Conservation (phyloP, 352 stramenopile species). For the Pythium dissotocum region DNA sequence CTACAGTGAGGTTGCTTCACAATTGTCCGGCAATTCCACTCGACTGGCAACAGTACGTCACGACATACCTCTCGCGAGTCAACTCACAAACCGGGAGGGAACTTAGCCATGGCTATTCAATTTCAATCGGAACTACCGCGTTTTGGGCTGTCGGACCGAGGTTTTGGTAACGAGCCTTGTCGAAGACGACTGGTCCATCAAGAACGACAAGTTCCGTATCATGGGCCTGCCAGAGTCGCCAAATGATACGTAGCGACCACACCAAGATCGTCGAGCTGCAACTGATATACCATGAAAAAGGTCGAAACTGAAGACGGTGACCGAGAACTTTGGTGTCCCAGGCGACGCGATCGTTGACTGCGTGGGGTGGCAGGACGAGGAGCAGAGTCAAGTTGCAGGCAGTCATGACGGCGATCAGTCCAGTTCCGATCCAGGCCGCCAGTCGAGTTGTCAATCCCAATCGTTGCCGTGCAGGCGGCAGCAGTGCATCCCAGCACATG, state of each 20-base stretch:
- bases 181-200: not conserved
- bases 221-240: constrained; percentile 1
- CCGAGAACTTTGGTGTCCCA: not conserved
- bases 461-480: not conserved
- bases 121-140: too few relatives aligned
- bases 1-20: too few relatives aligned
- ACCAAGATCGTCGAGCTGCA: constrained; percentile 1
- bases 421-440: not conserved
- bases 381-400: not conserved
- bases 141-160: too few relatives aligned
- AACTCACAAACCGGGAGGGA: too few relatives aligned
- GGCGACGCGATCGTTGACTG: constrained; percentile 2
- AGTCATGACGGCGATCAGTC: not conserved
- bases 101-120: too few relatives aligned
- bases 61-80: too few relatives aligned
- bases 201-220: constrained; percentile 9
- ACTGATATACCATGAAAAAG: constrained; percentile 8
- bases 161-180: too few relatives aligned
- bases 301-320: constrained; percentile 4
- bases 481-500: constrained; percentile 5
- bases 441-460: constrained; percentile 1
- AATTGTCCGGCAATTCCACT: too few relatives aligned
- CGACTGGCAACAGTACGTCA: too few relatives aligned
- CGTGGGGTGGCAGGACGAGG: not conserved
- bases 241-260: constrained; percentile 10